Conservation (phyloP, 805 yeast species). For the Wickerhamomyces subpelliculosus region DNA sequence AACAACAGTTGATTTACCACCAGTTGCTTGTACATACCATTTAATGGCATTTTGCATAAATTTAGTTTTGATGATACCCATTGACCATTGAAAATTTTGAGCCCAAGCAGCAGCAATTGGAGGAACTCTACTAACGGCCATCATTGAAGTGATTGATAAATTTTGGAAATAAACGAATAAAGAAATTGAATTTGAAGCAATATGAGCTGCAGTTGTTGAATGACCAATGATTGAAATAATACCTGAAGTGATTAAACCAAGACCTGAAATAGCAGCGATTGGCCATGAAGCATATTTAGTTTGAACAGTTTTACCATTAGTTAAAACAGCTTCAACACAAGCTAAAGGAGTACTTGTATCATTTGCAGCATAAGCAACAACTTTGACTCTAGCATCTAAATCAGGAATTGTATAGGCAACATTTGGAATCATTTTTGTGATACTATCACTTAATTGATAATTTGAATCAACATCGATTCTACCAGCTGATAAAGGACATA, state of each 20-base stretch:
- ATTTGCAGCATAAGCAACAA: slow-evolving; percentile 48
- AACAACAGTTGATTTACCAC: slow-evolving; percentile 78
- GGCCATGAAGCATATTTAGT: slow-evolving; percentile 94
- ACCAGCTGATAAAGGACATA: slow-evolving; percentile 87
- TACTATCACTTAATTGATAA: slow-evolving; percentile 33
- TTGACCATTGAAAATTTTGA: slow-evolving; percentile 93
- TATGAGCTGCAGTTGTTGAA: slow-evolving; percentile 89
- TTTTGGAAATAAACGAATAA: slow-evolving; percentile 91
- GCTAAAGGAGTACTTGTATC: slow-evolving; percentile 57
- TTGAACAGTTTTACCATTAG: slow-evolving; percentile 91
- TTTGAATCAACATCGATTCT: slow-evolving; percentile 64
- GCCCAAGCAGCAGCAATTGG: slow-evolving; percentile 99
- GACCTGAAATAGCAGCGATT: slow-evolving; percentile 83
- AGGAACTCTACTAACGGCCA: slow-evolving; percentile 88
- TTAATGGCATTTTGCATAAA: slow-evolving; percentile 80
- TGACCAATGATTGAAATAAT: slow-evolving; percentile 83
- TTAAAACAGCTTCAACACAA: slow-evolving; percentile 82
- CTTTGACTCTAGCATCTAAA: slow-evolving; percentile 84
- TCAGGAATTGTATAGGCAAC: slow-evolving; percentile 91
- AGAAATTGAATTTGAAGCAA: slow-evolving; percentile 93
- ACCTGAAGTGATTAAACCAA: slow-evolving; percentile 85
- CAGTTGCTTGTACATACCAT: slow-evolving; percentile 96
- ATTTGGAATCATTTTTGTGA: slow-evolving; percentile 58
- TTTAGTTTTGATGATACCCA: slow-evolving; percentile 74
- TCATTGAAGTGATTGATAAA: slow-evolving; percentile 87